Conservation (phyloP, 306 rosid genomes). For the Morella rubra region DNA sequence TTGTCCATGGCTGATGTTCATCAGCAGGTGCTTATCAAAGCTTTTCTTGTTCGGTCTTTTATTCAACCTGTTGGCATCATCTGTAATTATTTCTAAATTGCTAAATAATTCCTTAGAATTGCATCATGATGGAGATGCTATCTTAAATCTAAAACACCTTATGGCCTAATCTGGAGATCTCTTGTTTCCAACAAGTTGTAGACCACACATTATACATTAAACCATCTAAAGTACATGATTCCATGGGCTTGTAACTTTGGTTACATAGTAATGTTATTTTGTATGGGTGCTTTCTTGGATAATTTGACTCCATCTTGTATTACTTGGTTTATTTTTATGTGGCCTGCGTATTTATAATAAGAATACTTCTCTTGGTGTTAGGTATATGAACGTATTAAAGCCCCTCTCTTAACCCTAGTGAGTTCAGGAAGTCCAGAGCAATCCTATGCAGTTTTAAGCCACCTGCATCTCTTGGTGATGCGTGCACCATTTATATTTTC, state of each 20-base stretch:
- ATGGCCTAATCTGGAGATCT: constrained; percentile 23
- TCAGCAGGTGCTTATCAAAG: constrained; percentile 77
- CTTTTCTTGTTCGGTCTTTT: constrained; percentile 11
- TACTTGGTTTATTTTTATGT: constrained; percentile 22
- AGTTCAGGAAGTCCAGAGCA: constrained; percentile 99
- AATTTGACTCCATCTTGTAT: constrained; percentile 14
- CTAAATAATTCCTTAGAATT: neutral
- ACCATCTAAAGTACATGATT: neutral
- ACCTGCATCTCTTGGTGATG: constrained; percentile 96
- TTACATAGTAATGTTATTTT: constrained; percentile 20
- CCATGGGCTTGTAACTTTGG: constrained; percentile 14
- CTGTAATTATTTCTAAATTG: constrained; percentile 7
- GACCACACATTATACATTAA: neutral
- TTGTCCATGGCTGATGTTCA: constrained; percentile 97
- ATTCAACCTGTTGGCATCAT: neutral
- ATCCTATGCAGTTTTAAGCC: constrained; percentile 95
- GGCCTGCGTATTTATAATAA: constrained; percentile 25
- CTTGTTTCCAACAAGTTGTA: constrained; percentile 3
- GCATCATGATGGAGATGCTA: constrained; percentile 4
- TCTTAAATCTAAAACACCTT: neutral
- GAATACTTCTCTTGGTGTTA: constrained; percentile 33
- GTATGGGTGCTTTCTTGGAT: neutral
- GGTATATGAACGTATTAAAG: constrained; percentile 99
- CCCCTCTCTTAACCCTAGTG: constrained; percentile 94
- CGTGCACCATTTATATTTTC: constrained; percentile 98